Evolutionary conservation across 352 stramenopile species (phyloP).

Genomic region (Phytopythium boreale): DNA sequence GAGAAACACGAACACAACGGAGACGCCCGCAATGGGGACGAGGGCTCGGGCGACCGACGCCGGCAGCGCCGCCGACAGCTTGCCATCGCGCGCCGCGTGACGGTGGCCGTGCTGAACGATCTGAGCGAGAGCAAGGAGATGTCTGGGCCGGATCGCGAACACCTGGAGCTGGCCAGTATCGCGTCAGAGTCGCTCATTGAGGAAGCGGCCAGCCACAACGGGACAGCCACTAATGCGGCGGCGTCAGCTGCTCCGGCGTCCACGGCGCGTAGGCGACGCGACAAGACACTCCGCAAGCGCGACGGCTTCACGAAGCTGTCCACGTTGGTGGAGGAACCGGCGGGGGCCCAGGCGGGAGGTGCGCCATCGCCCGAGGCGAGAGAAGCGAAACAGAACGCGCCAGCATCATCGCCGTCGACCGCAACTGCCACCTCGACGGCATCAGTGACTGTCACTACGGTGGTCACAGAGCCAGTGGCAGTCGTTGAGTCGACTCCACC

Average conservation of each 20-base stretch:
- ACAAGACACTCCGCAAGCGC: slow-evolving; percentile 43
- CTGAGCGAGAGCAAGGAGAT: slow-evolving; percentile 37
- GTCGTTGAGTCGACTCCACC: slow-evolving; percentile 3
- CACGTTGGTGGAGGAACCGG: slow-evolving; percentile 43
- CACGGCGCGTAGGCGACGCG: slow-evolving; percentile 22
- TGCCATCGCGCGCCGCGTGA: slow-evolving; percentile 29
- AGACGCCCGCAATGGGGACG: neutral
- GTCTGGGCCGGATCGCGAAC: slow-evolving; percentile 32
- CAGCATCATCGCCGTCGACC: neutral
- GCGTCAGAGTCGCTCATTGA: slow-evolving; percentile 25
- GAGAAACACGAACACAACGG: slow-evolving; percentile 8
- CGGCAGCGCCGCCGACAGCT: slow-evolving; percentile 8
- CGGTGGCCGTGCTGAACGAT: slow-evolving; percentile 44
- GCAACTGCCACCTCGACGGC: neutral
- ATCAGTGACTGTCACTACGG: neutral
- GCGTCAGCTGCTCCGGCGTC: neutral
- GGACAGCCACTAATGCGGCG: neutral
- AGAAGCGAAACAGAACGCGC: neutral
- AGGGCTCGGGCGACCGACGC: neutral
- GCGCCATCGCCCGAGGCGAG: neutral
- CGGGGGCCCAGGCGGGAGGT: slow-evolving; percentile 9
- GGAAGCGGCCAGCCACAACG: slow-evolving; percentile 9
- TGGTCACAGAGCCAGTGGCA: slow-evolving; percentile 1
- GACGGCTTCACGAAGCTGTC: slow-evolving; percentile 35
- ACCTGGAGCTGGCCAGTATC: slow-evolving; percentile 34